Evolutionary conservation across 1,284 basidiomycete species (phyloP), one percentile per base, ranked within the genome.

Genomic region (Pyrrhoderma lamaoense): DNA sequence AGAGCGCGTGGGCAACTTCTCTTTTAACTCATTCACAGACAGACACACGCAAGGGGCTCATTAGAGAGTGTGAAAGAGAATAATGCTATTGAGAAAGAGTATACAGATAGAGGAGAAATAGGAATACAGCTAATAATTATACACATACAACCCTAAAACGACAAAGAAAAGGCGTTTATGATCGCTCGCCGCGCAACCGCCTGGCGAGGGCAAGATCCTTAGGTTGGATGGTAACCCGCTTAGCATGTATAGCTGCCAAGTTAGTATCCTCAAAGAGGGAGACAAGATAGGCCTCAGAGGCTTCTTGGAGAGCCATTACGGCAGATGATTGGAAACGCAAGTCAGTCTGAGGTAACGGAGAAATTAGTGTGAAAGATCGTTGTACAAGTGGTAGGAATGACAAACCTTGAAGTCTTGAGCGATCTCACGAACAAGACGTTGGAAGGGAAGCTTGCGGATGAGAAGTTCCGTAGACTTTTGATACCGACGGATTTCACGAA

Each of bases 401-500:
- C n/a, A n/a, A 14, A 57, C 65, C 64, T 70, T 77, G 69, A 77
- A 76, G 66, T 77, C 75, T 67, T 78, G 75, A 53, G 77, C 76
- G 59, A 80, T 74, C 66, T 84, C 78, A 65, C 80, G 62, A 3
- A 57, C 63, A 42, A 87, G 77, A 60, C 83, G 77, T 65, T 86
- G 83, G 80, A 86, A 86, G 57, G 85, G 84, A 55, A 87, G 75
- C 72, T 86, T 87, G 65, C 84, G 74, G 69, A 87, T 87, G 60
- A 87, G 71, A 56, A 87, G 76, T 70, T 87, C 84, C 53, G 88
- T 85, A 58, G 84, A 84, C 73, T 84, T 86, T 67, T 90, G 88
- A 77, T 89, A 90, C 57, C 84, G 76, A 66, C 87, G 76, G 64
- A 90, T 90, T 71, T 90, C 87, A 70, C 88, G 82, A 56, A 90